phyloP scores from a whole-genome alignment of 805 yeast species.

The Clavispora carvajalis region DNA sequence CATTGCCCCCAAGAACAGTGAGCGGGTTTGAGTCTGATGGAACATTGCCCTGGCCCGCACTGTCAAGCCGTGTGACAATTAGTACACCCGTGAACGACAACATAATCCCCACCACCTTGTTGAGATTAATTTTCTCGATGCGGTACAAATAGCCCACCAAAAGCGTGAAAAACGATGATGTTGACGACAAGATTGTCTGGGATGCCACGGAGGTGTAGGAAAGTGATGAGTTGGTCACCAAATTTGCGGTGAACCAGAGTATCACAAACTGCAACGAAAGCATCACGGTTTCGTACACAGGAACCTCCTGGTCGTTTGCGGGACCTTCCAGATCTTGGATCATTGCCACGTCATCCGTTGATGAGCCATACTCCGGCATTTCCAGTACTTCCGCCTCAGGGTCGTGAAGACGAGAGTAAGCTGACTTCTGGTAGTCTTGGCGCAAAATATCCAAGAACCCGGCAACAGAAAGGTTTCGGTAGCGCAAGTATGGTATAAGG shows the following conservation, averaged over 20 bases:
- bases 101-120: slow-evolving; percentile 65
- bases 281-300: slow-evolving; percentile 57
- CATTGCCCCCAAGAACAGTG: slow-evolving; percentile 57
- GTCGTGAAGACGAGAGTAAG: not conserved
- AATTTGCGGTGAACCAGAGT: slow-evolving; percentile 87
- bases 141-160: slow-evolving; percentile 69
- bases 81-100: slow-evolving; percentile 75
- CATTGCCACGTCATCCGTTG: not conserved
- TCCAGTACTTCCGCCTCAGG: slow-evolving; percentile 2
- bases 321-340: not conserved
- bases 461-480: slow-evolving; percentile 19
- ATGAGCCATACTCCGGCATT: slow-evolving; percentile 8
- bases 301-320: slow-evolving; percentile 23
- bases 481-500: slow-evolving; percentile 52
- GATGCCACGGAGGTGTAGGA: slow-evolving; percentile 89
- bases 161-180: slow-evolving; percentile 89
- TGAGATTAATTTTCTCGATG: slow-evolving; percentile 60
- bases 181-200: slow-evolving; percentile 88
- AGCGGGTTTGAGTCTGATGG: slow-evolving; percentile 11
- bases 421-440: slow-evolving; percentile 17
- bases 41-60: slow-evolving; percentile 21
- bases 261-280: slow-evolving; percentile 78
- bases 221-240: slow-evolving; percentile 78
- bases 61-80: slow-evolving; percentile 69
- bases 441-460: slow-evolving; percentile 20